phyloP scores from a whole-genome alignment of 2,329 filamentous ascomycete species.

The Aspergillus ochraceoroseus region DNA sequence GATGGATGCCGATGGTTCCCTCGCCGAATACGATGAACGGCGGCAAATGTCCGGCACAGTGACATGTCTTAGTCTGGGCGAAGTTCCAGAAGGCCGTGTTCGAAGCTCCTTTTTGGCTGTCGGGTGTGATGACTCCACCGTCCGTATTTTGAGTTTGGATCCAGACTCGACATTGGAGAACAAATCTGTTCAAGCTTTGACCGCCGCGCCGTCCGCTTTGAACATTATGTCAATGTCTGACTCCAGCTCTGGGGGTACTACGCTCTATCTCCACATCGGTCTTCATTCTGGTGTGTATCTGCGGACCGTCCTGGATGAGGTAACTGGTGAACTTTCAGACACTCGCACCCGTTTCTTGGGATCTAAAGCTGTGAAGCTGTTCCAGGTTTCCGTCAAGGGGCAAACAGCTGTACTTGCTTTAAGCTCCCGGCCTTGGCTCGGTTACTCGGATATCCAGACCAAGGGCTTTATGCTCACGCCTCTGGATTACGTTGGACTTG shows the following conservation, averaged over 20 bases:
- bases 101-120: slow-evolving; percentile 92
- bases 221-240: slow-evolving; percentile 95
- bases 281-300: slow-evolving; percentile 94
- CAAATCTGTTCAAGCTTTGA: slow-evolving; percentile 90
- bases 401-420: slow-evolving; percentile 82
- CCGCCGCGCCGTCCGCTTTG: slow-evolving; percentile 80
- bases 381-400: slow-evolving; percentile 81
- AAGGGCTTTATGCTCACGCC: slow-evolving; percentile 90
- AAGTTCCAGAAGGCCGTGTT: slow-evolving; percentile 82
- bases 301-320: slow-evolving; percentile 87
- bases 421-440: slow-evolving; percentile 92
- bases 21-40: slow-evolving; percentile 92
- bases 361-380: slow-evolving; percentile 81
- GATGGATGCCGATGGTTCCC: slow-evolving; percentile 83
- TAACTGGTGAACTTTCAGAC: slow-evolving; percentile 91
- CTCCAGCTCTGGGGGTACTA: slow-evolving; percentile 79
- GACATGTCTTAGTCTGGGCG: slow-evolving; percentile 86
- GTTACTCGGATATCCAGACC: slow-evolving; percentile 82
- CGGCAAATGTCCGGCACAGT: slow-evolving; percentile 94
- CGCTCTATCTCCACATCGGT: slow-evolving; percentile 91
- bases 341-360: slow-evolving; percentile 92
- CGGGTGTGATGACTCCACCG: slow-evolving; percentile 93
- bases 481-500: slow-evolving; percentile 77
- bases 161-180: slow-evolving; percentile 86
- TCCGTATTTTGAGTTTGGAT: slow-evolving; percentile 84